Percentiles rank a stretch among this genome's conserved stretches.
Conservation (phyloP, 495 filamentous ascomycete species). For the Daldinia concentrica region DNA sequence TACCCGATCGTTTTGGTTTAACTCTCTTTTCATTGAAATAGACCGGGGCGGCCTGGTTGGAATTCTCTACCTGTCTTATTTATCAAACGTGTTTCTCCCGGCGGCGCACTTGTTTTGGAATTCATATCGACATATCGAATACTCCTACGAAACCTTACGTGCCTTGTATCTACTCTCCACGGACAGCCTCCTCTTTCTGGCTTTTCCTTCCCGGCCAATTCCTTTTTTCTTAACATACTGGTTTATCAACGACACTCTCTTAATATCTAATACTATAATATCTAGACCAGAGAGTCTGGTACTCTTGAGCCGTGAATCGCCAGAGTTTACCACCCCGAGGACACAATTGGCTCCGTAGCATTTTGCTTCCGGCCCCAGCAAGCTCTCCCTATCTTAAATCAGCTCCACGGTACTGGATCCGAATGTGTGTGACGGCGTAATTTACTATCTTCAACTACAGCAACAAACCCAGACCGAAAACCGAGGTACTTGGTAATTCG, state of each 20-base stretch:
- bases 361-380: slow-evolving; percentile 13
- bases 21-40: slow-evolving; percentile 38
- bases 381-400: slow-evolving; percentile 20
- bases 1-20: slow-evolving; percentile 33
- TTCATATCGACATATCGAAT: slow-evolving; percentile 42
- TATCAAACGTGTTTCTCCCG: slow-evolving; percentile 36
- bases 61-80: slow-evolving; percentile 36
- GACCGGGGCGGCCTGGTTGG: slow-evolving; percentile 33
- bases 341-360: slow-evolving; percentile 28
- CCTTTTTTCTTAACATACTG: slow-evolving; percentile 15
- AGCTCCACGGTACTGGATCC: slow-evolving; percentile 20
- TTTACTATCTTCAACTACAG: slow-evolving; percentile 26
- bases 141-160: slow-evolving; percentile 42
- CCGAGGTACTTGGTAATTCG: slow-evolving; percentile 14
- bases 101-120: slow-evolving; percentile 47
- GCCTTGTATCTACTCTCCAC: slow-evolving; percentile 36
- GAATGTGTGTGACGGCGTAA: slow-evolving; percentile 25
- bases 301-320: slow-evolving; percentile 42
- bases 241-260: slow-evolving; percentile 47
- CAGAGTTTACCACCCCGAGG: slow-evolving; percentile 25
- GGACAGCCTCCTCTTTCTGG: slow-evolving; percentile 30
- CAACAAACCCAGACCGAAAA: slow-evolving; percentile 12
- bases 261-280: slow-evolving; percentile 53
- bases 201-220: slow-evolving; percentile 16
- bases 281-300: slow-evolving; percentile 50